These are phyloP conservation scores for Anisogramma anomala DNA, from an alignment of 2,329 filamentous ascomycete species.

Conservation along the genomic window DNA sequence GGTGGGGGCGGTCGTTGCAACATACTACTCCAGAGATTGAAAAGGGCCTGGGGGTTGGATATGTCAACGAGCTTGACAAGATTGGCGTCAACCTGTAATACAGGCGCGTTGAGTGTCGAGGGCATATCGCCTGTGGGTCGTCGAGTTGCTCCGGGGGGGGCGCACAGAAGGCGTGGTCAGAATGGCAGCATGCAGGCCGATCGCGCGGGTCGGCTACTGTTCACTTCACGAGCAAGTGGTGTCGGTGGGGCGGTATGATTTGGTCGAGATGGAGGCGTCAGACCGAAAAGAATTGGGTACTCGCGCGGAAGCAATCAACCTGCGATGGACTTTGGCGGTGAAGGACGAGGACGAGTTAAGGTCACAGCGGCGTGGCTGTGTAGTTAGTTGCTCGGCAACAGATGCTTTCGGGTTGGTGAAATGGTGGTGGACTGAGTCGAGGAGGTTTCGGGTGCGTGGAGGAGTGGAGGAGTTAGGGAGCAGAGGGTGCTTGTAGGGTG, in stretches of 20 bases:
- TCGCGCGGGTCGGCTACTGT: slow-evolving; percentile 14
- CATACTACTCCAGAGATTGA: slow-evolving; percentile 95
- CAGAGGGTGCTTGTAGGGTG: too few species aligned
- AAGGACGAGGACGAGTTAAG: too few species aligned
- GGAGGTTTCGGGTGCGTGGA: too few species aligned
- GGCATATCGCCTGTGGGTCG: slow-evolving; percentile 57
- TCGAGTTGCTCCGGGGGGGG: slow-evolving; percentile 26
- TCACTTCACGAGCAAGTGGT: slow-evolving; percentile 5
- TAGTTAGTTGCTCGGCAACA: too few species aligned
- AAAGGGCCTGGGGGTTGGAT: slow-evolving; percentile 80
- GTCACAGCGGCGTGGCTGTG: too few species aligned
- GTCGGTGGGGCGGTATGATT: background rate
- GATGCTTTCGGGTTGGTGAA: too few species aligned
- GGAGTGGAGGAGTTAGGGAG: too few species aligned
- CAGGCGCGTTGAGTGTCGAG: slow-evolving; percentile 68
- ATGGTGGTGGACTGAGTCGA: too few species aligned
- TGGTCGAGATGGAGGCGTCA: slow-evolving; percentile 7
- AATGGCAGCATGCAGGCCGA: slow-evolving; percentile 18
- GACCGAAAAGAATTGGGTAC: slow-evolving; percentile 11
- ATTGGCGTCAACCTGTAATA: slow-evolving; percentile 82
- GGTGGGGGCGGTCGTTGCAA: slow-evolving; percentile 16
- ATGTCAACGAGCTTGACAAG: slow-evolving; percentile 94
- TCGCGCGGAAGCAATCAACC: too few species aligned
- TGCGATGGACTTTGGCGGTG: too few species aligned
- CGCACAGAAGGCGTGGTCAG: slow-evolving; percentile 20